Base-by-base conservation (phyloP, 192 early-diverging fungal genomes). In the Obelidium mucronatum region DNA sequence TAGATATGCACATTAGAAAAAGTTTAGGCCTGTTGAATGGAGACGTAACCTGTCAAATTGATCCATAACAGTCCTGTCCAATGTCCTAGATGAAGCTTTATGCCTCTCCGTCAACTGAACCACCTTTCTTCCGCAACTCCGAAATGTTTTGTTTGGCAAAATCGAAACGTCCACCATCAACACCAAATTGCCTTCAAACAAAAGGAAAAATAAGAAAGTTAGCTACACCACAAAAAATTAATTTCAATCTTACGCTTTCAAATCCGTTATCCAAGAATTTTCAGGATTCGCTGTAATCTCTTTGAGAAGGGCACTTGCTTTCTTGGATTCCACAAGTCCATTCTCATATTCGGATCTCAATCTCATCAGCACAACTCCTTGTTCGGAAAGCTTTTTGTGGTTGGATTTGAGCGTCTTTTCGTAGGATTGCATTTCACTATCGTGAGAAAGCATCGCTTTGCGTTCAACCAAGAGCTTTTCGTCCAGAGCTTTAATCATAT, bases 1-100 rank as follows among this genome's bases (percentile, higher is more conserved):
- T 48, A 48, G 44, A 48, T 6, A 48, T 48, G 44, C 44, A 0
- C 8, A 48, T 48, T n/a, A n/a, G n/a, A n/a, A n/a, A n/a, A n/a
- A n/a, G n/a, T n/a, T n/a, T n/a, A n/a, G n/a, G n/a, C n/a, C n/a
- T n/a, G n/a, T n/a, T 48, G 8, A 48, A 48, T 48, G 44, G 8
- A 15, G 44, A 48, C 24, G 69, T 34, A 83, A 94, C 87, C 89
- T 92, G 68, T 98, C 97, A 76, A 96, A 94, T 80, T 93, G 96
- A 55, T 93, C 93, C 94, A 98, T 94, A n/a, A 97, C 98, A 30
- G 93, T 92, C 6, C 88, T 92, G 73, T 99, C 96, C 40, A 97
- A 91, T 59, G 90, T 94, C 62, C 93, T 92, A 61, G 91, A 90
- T 85, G 98, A 86, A 24, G 82, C 85, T 5, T 94, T 90, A 81